Percentiles rank a stretch among this genome's conserved stretches.
Conservation (phyloP, 306 rosid genomes). For the Corylus americana region DNA sequence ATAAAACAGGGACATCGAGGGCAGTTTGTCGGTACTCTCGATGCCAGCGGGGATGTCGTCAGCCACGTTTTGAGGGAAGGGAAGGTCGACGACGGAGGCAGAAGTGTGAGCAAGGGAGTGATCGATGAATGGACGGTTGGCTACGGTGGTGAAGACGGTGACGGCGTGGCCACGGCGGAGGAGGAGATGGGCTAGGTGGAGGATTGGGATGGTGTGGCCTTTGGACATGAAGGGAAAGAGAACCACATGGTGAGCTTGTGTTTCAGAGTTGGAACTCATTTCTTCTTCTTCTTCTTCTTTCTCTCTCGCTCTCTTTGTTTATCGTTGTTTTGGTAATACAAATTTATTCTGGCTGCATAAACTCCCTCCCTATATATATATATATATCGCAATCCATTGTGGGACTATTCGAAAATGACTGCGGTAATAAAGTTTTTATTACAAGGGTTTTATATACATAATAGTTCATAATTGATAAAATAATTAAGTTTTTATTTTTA, state of each 20-base stretch:
- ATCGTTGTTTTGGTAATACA: too few species aligned
- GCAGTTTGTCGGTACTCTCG: constrained; percentile 34
- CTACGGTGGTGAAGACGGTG: constrained; percentile 43
- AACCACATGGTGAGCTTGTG: constrained; percentile 25
- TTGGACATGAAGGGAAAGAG: constrained; percentile 56
- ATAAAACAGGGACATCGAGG: constrained; percentile 25
- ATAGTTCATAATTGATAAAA: too few species aligned
- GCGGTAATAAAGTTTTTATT: too few species aligned
- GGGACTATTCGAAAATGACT: too few species aligned
- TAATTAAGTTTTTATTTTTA: too few species aligned
- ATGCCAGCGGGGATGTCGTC: constrained; percentile 37
- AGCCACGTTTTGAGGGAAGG: constrained; percentile 31
- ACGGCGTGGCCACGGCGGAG: constrained; percentile 26
- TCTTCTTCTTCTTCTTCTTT: background rate
- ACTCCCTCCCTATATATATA: too few species aligned
- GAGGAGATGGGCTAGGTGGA: constrained; percentile 44
- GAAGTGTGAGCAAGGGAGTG: constrained; percentile 26
- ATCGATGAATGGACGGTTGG: constrained; percentile 38
- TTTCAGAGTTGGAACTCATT: constrained; percentile 18
- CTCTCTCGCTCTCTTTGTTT: too few species aligned
- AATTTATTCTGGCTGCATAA: too few species aligned
- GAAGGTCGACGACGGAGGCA: constrained; percentile 32
- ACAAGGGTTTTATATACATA: too few species aligned
- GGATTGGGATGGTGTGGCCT: constrained; percentile 58
- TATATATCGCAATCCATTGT: too few species aligned